Percentiles rank a stretch among this genome's conserved stretches.
These are phyloP conservation scores for Coffea humblotiana DNA, from an alignment of 305 asterid species.

Conservation along the genomic window DNA sequence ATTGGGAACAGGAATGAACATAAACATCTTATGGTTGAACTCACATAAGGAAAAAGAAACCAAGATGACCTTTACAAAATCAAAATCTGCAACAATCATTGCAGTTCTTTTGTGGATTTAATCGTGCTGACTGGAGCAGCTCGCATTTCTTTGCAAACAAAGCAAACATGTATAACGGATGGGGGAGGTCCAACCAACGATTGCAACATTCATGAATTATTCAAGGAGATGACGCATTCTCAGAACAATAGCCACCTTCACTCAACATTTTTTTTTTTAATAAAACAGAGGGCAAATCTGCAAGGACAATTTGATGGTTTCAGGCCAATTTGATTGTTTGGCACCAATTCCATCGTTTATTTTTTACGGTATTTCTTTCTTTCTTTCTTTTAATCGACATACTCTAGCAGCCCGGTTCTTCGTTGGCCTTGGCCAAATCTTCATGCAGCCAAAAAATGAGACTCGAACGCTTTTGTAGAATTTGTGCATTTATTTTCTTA, in stretches of 20 bases:
- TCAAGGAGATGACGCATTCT: slow-evolving; percentile 12
- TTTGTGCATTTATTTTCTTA: no score
- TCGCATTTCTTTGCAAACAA: slow-evolving; percentile 89
- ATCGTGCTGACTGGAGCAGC: slow-evolving; percentile 91
- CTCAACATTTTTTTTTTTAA: neutral
- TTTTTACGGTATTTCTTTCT: no score
- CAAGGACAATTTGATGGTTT: neutral
- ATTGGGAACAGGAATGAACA: slow-evolving; percentile 9
- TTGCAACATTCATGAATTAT: slow-evolving; percentile 45
- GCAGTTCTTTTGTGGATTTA: slow-evolving; percentile 95
- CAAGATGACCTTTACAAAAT: slow-evolving; percentile 62
- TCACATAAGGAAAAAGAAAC: slow-evolving; percentile 9
- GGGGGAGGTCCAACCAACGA: slow-evolving; percentile 75
- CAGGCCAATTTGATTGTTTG: neutral
- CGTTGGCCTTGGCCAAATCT: no score
- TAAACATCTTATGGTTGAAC: slow-evolving; percentile 1
- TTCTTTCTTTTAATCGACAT: no score
- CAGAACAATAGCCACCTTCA: neutral
- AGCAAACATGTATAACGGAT: slow-evolving; percentile 64
- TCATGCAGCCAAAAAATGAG: no score
- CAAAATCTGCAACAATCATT: slow-evolving; percentile 59
- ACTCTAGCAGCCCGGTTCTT: no score
- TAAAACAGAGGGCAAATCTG: neutral
- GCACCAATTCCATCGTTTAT: neutral
- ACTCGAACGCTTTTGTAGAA: no score